phyloP scores from a whole-genome alignment of 2,329 filamentous ascomycete genomes.

The Colletotrichum coccodes region DNA sequence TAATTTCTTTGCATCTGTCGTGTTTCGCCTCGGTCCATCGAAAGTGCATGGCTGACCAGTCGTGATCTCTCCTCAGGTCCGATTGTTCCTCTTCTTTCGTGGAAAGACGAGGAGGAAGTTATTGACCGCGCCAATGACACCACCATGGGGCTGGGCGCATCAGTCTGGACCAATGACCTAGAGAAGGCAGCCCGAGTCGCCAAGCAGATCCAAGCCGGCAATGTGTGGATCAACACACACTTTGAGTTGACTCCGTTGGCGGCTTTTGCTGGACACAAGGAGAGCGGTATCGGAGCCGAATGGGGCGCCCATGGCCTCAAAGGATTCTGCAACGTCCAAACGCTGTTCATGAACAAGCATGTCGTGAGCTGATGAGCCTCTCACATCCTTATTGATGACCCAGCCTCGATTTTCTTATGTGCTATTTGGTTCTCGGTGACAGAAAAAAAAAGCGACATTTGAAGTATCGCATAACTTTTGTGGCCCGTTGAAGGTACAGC shows the following conservation, averaged over 20 bases:
- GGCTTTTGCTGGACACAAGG: conserved; percentile 55
- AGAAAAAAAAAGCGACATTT: too few relatives aligned
- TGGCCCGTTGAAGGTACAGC: too few relatives aligned
- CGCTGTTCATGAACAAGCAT: conserved; percentile 35
- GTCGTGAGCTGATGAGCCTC: background rate
- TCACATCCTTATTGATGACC: too few relatives aligned
- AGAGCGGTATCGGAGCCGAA: conserved; percentile 53
- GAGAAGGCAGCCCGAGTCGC: conserved; percentile 62
- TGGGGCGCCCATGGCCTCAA: conserved; percentile 51
- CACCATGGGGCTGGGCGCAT: conserved; percentile 65
- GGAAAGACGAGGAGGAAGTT: conserved; percentile 69
- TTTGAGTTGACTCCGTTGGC: conserved; percentile 52
- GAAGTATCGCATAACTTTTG: too few relatives aligned
- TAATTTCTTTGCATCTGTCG: too few relatives aligned
- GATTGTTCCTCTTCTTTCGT: conserved; percentile 70
- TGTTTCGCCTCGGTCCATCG: too few relatives aligned
- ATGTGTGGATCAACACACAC: conserved; percentile 57
- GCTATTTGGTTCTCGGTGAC: too few relatives aligned
- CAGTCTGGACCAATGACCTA: conserved; percentile 67
- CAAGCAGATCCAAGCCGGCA: conserved; percentile 63
- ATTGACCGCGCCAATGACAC: conserved; percentile 64
- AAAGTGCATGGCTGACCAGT: background rate
- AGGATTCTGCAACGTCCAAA: conserved; percentile 44
- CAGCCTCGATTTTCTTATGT: too few relatives aligned
- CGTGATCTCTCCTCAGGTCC: conserved; percentile 53